A percentile compares a stretch with the other conserved stretches of the same genome.
Evolutionary conservation across 192 early-diverging fungal species (phyloP).

Genomic region (Entomortierella lignicola): DNA sequence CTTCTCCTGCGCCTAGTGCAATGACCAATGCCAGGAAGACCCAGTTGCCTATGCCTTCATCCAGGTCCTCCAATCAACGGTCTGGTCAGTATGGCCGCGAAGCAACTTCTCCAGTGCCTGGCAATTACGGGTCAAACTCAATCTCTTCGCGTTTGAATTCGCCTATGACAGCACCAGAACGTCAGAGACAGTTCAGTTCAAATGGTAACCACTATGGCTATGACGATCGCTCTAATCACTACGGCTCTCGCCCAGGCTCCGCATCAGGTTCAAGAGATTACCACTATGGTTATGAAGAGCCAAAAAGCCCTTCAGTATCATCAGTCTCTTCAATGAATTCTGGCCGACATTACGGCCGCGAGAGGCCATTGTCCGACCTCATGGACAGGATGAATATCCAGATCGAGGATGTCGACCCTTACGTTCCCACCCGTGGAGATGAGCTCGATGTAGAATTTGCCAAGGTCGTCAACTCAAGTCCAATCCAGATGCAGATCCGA

Average conservation of each 20-base stretch:
- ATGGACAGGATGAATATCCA: conserved; percentile 48
- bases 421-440: conserved; percentile 56
- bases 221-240: not conserved
- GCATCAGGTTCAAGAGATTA: conserved; percentile 17
- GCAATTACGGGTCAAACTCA: conserved; percentile 22
- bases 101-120: conserved; percentile 17
- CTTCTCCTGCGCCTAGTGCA: conserved; percentile 1
- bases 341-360: conserved; percentile 22
- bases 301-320: conserved; percentile 28
- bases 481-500: conserved; percentile 61
- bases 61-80: conserved; percentile 14
- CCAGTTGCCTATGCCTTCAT: conserved; percentile 31
- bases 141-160: conserved; percentile 17
- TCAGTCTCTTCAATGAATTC: conserved; percentile 23
- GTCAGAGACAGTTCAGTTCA: conserved; percentile 38
- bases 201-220: conserved; percentile 23
- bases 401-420: conserved; percentile 51
- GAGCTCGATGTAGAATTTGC: conserved; percentile 66
- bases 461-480: conserved; percentile 62
- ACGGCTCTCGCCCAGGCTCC: conserved; percentile 31
- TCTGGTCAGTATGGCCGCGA: conserved; percentile 30
- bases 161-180: not conserved
- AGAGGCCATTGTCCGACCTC: conserved; percentile 17
- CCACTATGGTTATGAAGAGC: conserved; percentile 32
- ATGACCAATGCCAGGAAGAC: conserved; percentile 23